Evolutionary conservation across 2,329 filamentous ascomycete genomes (phyloP).

Genomic region (Dichotomopilus funicola): DNA sequence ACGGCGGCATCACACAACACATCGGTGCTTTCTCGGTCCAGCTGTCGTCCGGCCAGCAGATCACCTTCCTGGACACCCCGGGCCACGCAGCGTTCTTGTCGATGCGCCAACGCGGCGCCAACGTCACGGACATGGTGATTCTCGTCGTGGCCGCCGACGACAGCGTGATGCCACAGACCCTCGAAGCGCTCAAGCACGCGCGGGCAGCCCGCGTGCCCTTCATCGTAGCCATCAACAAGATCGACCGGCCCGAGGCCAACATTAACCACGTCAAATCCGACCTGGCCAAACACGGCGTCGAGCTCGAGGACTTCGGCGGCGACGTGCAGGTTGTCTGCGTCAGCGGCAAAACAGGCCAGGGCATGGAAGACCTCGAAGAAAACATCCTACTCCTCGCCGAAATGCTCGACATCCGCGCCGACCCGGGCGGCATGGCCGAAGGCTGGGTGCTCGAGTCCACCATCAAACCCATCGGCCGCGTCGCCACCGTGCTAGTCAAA

Average conservation of each 20-base stretch:
- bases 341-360: conserved; percentile 86
- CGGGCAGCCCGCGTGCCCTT: conserved; percentile 82
- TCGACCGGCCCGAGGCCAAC: conserved; percentile 80
- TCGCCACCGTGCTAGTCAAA: conserved; percentile 82
- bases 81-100: conserved; percentile 92
- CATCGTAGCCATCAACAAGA: conserved; percentile 96
- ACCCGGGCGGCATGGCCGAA: conserved; percentile 69
- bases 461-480: conserved; percentile 75
- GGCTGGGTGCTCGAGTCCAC: conserved; percentile 92
- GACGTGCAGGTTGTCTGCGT: conserved; percentile 89
- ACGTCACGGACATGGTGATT: conserved; percentile 94
- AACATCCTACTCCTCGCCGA: conserved; percentile 80
- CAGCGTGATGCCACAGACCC: conserved; percentile 92
- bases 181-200: conserved; percentile 94
- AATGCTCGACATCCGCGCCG: conserved; percentile 82
- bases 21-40: conserved; percentile 94
- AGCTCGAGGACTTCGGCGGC: conserved; percentile 91
- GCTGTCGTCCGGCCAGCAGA: conserved; percentile 77
- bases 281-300: conserved; percentile 72
- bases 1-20: conserved; percentile 96
- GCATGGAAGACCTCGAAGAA: conserved; percentile 89
- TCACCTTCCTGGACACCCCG: conserved; percentile 95
- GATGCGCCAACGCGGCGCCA: conserved; percentile 92
- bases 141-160: conserved; percentile 95
- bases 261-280: conserved; percentile 83